Evolutionary conservation across 352 stramenopile species (phyloP).

Genomic region (Pilasporangium apinafurcum): DNA sequence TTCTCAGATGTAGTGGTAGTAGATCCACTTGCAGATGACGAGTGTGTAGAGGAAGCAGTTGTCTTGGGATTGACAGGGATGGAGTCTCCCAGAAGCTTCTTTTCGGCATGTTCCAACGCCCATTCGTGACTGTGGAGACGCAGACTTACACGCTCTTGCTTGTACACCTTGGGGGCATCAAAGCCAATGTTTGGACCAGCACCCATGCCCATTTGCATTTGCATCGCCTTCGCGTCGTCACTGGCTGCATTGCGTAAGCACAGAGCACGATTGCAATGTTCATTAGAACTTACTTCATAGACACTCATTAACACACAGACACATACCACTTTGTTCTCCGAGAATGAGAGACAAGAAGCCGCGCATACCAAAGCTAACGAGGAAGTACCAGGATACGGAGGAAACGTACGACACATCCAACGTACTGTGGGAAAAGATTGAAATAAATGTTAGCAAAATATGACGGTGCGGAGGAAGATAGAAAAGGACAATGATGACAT

Average conservation of each 20-base stretch:
- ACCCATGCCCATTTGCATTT: slow-evolving; percentile 92
- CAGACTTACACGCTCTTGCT: slow-evolving; percentile 82
- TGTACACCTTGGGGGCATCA: slow-evolving; percentile 87
- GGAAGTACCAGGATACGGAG: slow-evolving; percentile 98
- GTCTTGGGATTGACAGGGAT: slow-evolving; percentile 44
- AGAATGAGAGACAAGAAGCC: slow-evolving; percentile 96
- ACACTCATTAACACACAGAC: too few relatives aligned
- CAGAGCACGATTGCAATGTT: not conserved
- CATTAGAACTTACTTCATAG: not conserved
- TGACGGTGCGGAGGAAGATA: not conserved
- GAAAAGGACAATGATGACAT: slow-evolving; percentile 1
- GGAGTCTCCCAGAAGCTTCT: slow-evolving; percentile 72
- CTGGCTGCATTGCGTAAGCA: slow-evolving; percentile 26
- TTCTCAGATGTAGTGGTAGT: slow-evolving; percentile 33
- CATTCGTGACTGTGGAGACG: slow-evolving; percentile 80
- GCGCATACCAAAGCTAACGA: slow-evolving; percentile 98
- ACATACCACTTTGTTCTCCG: slow-evolving; percentile 82
- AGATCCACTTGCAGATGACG: slow-evolving; percentile 6
- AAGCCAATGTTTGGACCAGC: slow-evolving; percentile 82
- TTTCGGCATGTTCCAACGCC: slow-evolving; percentile 74
- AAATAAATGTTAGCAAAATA: not conserved
- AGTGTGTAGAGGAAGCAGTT: slow-evolving; percentile 3
- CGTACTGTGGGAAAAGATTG: slow-evolving; percentile 42
- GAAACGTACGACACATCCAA: slow-evolving; percentile 98
- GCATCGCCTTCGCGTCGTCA: slow-evolving; percentile 87